Evolutionary conservation across 2,329 filamentous ascomycete species (phyloP).

Genomic region (Calonectria naviculata): DNA sequence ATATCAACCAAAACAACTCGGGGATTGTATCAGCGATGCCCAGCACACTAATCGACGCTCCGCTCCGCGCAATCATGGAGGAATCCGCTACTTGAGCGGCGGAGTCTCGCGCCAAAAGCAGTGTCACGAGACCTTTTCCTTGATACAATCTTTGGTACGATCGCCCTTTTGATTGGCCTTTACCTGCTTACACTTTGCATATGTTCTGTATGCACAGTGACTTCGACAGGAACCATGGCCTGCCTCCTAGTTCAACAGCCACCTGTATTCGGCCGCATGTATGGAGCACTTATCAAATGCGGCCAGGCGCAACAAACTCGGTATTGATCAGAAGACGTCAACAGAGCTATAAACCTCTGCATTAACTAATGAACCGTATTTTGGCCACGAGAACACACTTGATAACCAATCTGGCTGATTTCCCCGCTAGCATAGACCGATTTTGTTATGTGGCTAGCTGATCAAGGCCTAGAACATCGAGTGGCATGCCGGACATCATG

Average conservation of each 20-base stretch:
- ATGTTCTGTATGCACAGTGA: not conserved
- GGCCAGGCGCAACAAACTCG: not conserved
- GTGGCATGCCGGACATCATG: not conserved
- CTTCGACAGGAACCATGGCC: not conserved
- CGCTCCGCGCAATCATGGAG: not conserved
- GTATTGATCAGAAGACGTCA: not conserved
- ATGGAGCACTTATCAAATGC: not conserved
- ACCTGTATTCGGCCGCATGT: not conserved
- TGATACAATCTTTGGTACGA: not conserved
- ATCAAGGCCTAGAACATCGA: not conserved
- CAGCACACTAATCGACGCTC: not conserved
- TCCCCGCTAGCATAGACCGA: not conserved
- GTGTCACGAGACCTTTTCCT: conserved; percentile 18
- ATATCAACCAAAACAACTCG: not conserved
- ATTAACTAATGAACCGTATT: not conserved
- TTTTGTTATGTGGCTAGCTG: not conserved
- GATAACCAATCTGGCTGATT: not conserved
- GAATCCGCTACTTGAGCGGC: not conserved
- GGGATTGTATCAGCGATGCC: conserved; percentile 8
- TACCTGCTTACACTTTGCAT: not conserved
- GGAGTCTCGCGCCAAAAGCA: not conserved
- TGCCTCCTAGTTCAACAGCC: not conserved
- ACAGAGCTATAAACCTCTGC: not conserved
- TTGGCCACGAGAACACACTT: not conserved
- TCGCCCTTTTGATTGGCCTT: not conserved